A percentile compares a stretch with the other conserved stretches of the same genome.
Evolutionary conservation across 2,329 filamentous ascomycete species (phyloP).

Genomic region (Ceratocystis harringtonii): DNA sequence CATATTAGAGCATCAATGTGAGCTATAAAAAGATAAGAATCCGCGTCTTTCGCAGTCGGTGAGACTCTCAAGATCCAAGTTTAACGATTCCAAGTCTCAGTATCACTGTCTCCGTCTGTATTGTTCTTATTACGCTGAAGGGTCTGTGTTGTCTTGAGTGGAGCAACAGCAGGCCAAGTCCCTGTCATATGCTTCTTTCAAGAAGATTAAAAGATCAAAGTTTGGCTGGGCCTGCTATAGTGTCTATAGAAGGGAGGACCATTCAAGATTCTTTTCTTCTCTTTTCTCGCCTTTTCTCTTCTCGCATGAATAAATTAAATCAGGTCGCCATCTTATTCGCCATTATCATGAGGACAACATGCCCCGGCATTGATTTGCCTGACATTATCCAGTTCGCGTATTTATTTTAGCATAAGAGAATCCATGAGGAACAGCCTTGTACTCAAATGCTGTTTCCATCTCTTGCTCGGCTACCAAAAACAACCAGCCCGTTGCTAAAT

Average conservation of each 20-base stretch:
- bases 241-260: not conserved
- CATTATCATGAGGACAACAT: not conserved
- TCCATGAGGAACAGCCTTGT: not conserved
- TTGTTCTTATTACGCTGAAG: not conserved
- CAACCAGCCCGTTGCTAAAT: not conserved
- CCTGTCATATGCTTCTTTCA: slow-evolving; percentile 1
- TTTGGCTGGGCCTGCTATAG: not conserved
- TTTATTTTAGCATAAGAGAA: not conserved
- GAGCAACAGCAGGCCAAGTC: not conserved
- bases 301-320: not conserved
- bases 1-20: not conserved
- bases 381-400: not conserved
- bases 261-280: not conserved
- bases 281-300: slow-evolving; percentile 3
- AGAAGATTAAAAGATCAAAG: not conserved
- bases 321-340: not conserved
- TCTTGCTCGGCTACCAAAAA: not conserved
- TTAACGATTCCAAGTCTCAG: not conserved
- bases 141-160: slow-evolving; percentile 6
- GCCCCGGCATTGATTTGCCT: no score
- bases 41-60: not conserved
- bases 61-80: not conserved
- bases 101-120: not conserved
- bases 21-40: not conserved
- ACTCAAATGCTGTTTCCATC: not conserved